phyloP scores from a whole-genome alignment of 768 basidiomycete genomes.

The Tricholoma matsutake region DNA sequence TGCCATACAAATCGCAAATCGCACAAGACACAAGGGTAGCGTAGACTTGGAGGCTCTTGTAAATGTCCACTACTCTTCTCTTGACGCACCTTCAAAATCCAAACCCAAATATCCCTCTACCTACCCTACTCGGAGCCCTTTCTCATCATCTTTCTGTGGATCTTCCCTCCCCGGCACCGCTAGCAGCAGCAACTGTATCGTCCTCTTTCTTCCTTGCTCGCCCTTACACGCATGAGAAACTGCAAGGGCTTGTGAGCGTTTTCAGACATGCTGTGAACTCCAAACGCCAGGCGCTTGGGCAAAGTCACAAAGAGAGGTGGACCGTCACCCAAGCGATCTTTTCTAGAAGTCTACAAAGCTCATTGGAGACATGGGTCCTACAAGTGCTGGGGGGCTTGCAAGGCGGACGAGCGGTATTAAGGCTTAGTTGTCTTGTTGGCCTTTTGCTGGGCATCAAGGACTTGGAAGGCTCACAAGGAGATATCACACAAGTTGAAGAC shows the following conservation, averaged over 20 bases:
- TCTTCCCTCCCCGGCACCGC: slow-evolving; percentile 50
- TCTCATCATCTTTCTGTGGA: slow-evolving; percentile 55
- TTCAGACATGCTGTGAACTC: slow-evolving; percentile 61
- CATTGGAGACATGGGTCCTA: slow-evolving; percentile 48
- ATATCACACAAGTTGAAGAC: slow-evolving; percentile 50
- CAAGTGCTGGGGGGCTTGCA: slow-evolving; percentile 56
- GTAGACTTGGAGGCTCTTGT: neutral
- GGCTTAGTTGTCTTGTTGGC: slow-evolving; percentile 62
- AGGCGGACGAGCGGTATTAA: slow-evolving; percentile 61
- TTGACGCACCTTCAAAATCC: slow-evolving; percentile 51
- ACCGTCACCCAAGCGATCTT: slow-evolving; percentile 32
- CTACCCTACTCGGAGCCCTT: slow-evolving; percentile 52
- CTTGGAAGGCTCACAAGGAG: slow-evolving; percentile 27
- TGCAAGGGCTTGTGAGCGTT: slow-evolving; percentile 49
- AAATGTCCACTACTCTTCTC: slow-evolving; percentile 30
- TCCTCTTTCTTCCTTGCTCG: slow-evolving; percentile 50
- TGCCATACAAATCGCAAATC: no score
- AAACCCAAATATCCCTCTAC: slow-evolving; percentile 40
- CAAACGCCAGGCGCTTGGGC: slow-evolving; percentile 40
- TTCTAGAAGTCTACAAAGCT: slow-evolving; percentile 35
- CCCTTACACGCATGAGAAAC: slow-evolving; percentile 42
- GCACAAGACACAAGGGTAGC: no score
- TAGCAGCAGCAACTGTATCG: slow-evolving; percentile 54
- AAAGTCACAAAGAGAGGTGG: slow-evolving; percentile 30
- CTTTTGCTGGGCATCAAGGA: slow-evolving; percentile 65